A percentile compares a stretch with the other conserved stretches of the same genome.
Evolutionary conservation across 2,329 filamentous ascomycete genomes (phyloP).

Genomic region (Pyrenophora seminiperda): DNA sequence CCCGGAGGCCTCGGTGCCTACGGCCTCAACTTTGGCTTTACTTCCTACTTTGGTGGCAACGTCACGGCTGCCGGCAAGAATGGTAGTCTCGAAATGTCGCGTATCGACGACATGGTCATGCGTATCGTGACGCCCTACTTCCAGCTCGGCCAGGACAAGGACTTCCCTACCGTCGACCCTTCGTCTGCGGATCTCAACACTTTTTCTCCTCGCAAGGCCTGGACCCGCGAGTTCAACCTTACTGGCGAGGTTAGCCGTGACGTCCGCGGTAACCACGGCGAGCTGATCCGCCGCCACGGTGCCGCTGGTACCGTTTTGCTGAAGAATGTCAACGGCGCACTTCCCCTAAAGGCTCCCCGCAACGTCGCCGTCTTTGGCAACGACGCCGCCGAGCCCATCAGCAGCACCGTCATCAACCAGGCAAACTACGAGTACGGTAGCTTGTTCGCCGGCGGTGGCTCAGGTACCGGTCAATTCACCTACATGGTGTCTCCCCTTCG

Average conservation of each 20-base stretch:
- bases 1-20: conserved; percentile 44
- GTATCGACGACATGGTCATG: conserved; percentile 55
- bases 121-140: conserved; percentile 56
- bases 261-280: conserved; percentile 50
- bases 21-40: conserved; percentile 32
- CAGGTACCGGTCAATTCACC: conserved; percentile 49
- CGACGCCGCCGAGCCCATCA: conserved; percentile 54
- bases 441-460: conserved; percentile 50
- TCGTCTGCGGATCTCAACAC: conserved; percentile 38
- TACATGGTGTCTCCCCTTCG: conserved; percentile 51
- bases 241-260: conserved; percentile 40
- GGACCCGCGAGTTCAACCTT: conserved; percentile 44
- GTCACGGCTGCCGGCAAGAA: conserved; percentile 49
- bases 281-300: conserved; percentile 50
- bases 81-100: conserved; percentile 47
- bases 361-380: conserved; percentile 58
- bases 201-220: conserved; percentile 50
- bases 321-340: conserved; percentile 56
- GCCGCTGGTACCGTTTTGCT: conserved; percentile 51
- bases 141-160: conserved; percentile 50
- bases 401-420: conserved; percentile 50
- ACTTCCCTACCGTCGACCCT: conserved; percentile 48
- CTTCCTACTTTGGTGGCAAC: conserved; percentile 53
- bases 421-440: conserved; percentile 50
- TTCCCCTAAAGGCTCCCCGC: conserved; percentile 60